Evolutionary conservation across 306 rosid genomes (phyloP), one percentile per base, ranked within the genome.

Genomic region (Rosa lucieae): DNA sequence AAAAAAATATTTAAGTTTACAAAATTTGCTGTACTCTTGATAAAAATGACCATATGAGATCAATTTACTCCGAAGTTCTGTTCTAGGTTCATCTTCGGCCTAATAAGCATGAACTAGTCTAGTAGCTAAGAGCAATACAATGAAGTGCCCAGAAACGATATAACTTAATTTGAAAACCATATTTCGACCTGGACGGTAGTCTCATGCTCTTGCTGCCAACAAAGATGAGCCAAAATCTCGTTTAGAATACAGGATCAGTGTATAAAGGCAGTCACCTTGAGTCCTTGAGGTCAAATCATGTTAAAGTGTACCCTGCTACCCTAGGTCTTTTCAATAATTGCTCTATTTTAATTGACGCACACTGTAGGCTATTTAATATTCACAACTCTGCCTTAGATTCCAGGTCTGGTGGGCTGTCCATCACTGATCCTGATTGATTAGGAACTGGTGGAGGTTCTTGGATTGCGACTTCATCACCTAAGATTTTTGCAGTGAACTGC

Each of bases 351-450:
- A 44, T 5, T 26, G 58, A 63, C 51, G 32, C 75, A 8, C 26
- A 39, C 20, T 53, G 7, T 20, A 14, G 40, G 48, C 51, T 77
- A 66, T 20, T 23, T 48, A 43, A 42, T 73, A 79, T 79, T 89
- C 83, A 96, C 82, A 96, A 84, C 83, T 96, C 98, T 8, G 96
- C 96, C 90, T 81, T 91, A 17, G 92, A 87, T 88, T 95, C 99
- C 62, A 17, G 43, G 78, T 91, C 88, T 37, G 85, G 61, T 15
- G 51, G 48, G 35, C 81, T 68, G 51, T 75, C 85, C 46, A 17
- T 86, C 83, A 14, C 17, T 46, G 82, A 71, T 56, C 81, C 83
- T 20, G 82, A 20, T 79, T 79, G 86, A 62, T 29, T 55, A 48
- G 90, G 85, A 71, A 86, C 42, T 83, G 75, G 81, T 7, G 69